These are phyloP conservation scores for Geotrichum histeridarum DNA, from an alignment of 1,139 yeast species.

Conservation along the genomic window DNA sequence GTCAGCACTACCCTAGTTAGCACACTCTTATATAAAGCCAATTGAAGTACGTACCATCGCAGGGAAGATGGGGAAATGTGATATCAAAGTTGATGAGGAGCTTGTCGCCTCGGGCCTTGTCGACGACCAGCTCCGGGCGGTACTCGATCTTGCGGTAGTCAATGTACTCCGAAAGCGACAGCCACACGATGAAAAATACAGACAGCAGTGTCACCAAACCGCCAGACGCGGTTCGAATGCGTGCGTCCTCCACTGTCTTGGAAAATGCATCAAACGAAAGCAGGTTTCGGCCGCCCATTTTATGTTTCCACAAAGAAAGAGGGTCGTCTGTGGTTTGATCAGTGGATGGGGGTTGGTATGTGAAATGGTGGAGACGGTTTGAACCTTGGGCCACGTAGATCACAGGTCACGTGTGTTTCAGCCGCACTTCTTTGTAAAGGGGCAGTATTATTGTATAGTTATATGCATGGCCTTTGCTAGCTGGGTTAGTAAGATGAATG, in stretches of 20 bases:
- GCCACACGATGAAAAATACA: conserved; percentile 52
- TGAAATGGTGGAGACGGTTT: too few relatives aligned
- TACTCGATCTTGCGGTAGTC: conserved; percentile 64
- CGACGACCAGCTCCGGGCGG: conserved; percentile 82
- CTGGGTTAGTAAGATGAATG: too few relatives aligned
- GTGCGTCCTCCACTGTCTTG: conserved; percentile 90
- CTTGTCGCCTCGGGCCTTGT: conserved; percentile 71
- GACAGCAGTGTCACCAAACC: conserved; percentile 81
- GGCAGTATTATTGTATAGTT: too few relatives aligned
- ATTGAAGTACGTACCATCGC: conserved; percentile 44
- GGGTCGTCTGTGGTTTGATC: neutral
- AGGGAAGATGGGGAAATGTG: conserved; percentile 77
- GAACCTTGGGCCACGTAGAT: too few relatives aligned
- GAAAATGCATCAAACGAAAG: conserved; percentile 83
- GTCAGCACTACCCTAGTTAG: conserved; percentile 31
- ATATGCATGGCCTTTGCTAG: too few relatives aligned
- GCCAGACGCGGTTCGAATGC: conserved; percentile 81
- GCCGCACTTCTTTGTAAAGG: too few relatives aligned
- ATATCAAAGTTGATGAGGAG: conserved; percentile 77
- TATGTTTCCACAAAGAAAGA: neutral
- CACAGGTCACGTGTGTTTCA: too few relatives aligned
- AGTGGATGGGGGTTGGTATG: too few relatives aligned
- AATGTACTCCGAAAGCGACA: conserved; percentile 68
- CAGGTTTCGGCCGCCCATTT: conserved; percentile 32
- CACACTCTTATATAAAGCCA: neutral